These are phyloP conservation scores for Colletotrichum paranaense DNA, from an alignment of 2,329 filamentous ascomycete genomes.

Conservation along the genomic window DNA sequence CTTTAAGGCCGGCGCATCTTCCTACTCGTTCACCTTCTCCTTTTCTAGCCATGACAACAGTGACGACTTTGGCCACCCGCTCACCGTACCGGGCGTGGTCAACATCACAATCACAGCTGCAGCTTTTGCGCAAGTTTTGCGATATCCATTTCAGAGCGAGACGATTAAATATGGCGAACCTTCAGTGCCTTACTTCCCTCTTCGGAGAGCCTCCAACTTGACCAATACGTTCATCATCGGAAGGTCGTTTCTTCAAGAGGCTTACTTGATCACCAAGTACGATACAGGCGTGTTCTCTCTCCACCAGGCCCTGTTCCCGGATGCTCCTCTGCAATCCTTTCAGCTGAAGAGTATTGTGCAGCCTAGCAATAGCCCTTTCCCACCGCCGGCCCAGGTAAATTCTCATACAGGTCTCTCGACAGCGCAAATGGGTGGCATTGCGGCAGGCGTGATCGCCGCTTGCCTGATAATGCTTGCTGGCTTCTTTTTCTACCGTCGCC, in stretches of 20 bases:
- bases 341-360: conserved; percentile 56
- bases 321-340: conserved; percentile 51
- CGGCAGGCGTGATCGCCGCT: conserved; percentile 51
- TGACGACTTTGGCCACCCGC: conserved; percentile 62
- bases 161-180: conserved; percentile 56
- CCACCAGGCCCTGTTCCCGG: conserved; percentile 66
- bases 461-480: conserved; percentile 41
- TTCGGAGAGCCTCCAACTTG: conserved; percentile 64
- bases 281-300: conserved; percentile 65
- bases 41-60: conserved; percentile 66
- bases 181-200: conserved; percentile 72
- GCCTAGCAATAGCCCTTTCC: conserved; percentile 58
- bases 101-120: conserved; percentile 66
- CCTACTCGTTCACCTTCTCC: conserved; percentile 67
- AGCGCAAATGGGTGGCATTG: conserved; percentile 58
- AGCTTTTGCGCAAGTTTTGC: conserved; percentile 62
- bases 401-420: conserved; percentile 47
- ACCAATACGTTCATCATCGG: conserved; percentile 68
- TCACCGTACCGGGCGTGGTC: conserved; percentile 61
- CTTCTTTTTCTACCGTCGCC: conserved; percentile 49
- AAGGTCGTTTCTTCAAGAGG: conserved; percentile 77
- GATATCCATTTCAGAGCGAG: conserved; percentile 59
- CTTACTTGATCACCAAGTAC: conserved; percentile 69
- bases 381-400: conserved; percentile 41
- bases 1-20: conserved; percentile 53